Evolutionary conservation across 2,329 filamentous ascomycete genomes (phyloP), one percentile per base, ranked within the genome.

Genomic region (Penicillium oxalicum): DNA sequence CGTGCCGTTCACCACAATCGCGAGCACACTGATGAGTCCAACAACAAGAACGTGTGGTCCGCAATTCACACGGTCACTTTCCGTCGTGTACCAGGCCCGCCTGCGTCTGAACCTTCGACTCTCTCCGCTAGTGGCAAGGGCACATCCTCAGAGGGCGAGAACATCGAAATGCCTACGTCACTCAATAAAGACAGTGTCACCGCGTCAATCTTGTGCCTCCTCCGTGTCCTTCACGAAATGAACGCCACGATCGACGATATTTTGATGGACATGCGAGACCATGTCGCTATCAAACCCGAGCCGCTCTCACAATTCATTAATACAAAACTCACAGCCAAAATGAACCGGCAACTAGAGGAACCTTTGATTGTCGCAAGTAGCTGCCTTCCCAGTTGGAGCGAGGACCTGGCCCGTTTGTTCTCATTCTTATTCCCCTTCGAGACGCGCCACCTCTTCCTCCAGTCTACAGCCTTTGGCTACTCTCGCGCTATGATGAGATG

Each of bases 351-450:
- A 67, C 75, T 98, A 9, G 93, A 98, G 65, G 94, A 98, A 70
- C 93, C 93, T 8, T 74, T 98, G 54, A 94, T 98, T 56, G 93
- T 98, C 44, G 93, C 93, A 4, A 97, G 93, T 72, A 95, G 91
- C 63, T 98, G 93, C 66, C 77, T 98, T 34, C 93, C 93, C 4
- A 89, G 81, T 63, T 98, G 93, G 93, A 94, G 89, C 52, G 91
- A 97, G 70, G 93, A 98, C 64, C 74, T 98, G 44, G 90, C 93
- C 8, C 85, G 93, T 32, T 77, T 94, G 1, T 98, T 96, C 65
- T 91, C 93, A 0, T 98, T 98, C 77, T 74, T 98, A 9, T 98
- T 98, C 67, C 93, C 93, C 2, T 98, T 98, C 62, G 93, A 98
- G 74, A 97, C 93, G 1, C 84, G 93, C 9, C 91, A 98, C 69